Conservation (phyloP, 106 monocot species). For the Amphibolis antarctica region DNA sequence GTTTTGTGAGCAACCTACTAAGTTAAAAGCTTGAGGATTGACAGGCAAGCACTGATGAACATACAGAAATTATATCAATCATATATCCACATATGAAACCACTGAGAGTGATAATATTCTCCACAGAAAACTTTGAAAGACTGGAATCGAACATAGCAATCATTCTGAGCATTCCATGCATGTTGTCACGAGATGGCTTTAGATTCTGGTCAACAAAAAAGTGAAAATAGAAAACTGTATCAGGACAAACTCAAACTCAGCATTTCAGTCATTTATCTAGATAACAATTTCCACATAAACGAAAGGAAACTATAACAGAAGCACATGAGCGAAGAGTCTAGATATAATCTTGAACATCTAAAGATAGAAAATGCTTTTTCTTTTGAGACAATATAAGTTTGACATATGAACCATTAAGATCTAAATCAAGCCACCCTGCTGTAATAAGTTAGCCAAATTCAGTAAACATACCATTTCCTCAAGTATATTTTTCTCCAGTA, state of each 20-base stretch:
- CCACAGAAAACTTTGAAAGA: constrained; percentile 25
- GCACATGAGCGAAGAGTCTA: too few species aligned
- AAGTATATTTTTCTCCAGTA: constrained; percentile 29
- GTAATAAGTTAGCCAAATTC: background rate
- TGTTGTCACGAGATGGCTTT: constrained; percentile 42
- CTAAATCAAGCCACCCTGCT: too few species aligned
- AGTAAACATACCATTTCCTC: constrained; percentile 34
- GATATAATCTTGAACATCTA: too few species aligned
- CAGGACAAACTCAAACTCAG: too few species aligned
- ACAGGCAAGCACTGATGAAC: constrained; percentile 8
- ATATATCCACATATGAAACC: constrained; percentile 32
- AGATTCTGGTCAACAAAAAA: constrained; percentile 24
- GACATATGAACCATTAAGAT: background rate
- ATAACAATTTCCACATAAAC: too few species aligned
- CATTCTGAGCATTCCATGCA: constrained; percentile 41
- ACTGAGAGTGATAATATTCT: constrained; percentile 23
- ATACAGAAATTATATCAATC: constrained; percentile 51
- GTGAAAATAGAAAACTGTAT: background rate
- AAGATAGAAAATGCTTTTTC: background rate
- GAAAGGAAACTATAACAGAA: too few species aligned
- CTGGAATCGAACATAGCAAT: constrained; percentile 38
- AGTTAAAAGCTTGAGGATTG: background rate
- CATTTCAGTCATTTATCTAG: too few species aligned
- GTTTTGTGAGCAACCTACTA: background rate
- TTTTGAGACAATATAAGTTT: background rate